Percentiles rank a stretch among this genome's conserved stretches.
Conservation (phyloP, 306 rosid species). For the Ammopiptanthus mongolicus region DNA sequence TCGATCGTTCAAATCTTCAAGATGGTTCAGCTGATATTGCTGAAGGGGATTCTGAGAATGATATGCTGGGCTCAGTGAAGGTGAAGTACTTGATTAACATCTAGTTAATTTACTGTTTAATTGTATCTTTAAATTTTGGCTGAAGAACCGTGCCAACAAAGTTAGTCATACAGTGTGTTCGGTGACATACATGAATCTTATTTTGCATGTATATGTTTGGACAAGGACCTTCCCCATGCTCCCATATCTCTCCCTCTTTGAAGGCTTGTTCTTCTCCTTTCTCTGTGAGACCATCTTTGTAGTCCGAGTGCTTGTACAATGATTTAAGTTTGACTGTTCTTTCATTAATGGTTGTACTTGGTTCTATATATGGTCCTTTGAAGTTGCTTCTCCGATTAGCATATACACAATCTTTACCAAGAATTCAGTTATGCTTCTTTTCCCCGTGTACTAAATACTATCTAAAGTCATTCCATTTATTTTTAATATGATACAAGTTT, state of each 20-base stretch:
- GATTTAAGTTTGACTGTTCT: neutral
- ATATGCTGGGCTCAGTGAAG: conserved; percentile 97
- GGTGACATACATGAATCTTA: neutral
- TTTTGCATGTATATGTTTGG: neutral
- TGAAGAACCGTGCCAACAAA: neutral
- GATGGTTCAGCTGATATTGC: conserved; percentile 66
- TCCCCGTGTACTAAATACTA: neutral
- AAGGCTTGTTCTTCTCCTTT: neutral
- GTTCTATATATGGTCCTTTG: neutral
- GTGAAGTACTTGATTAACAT: conserved; percentile 40
- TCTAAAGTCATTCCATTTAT: neutral
- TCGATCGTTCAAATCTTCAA: conserved; percentile 91
- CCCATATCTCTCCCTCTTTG: neutral
- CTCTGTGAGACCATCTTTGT: neutral
- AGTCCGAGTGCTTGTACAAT: neutral
- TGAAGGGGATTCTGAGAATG: conserved; percentile 89
- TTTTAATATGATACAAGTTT: neutral
- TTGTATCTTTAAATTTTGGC: neutral
- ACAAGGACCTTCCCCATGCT: neutral
- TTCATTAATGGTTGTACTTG: neutral
- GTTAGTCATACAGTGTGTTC: neutral
- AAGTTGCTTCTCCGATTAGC: neutral
- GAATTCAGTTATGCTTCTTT: neutral
- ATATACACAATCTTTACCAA: neutral
- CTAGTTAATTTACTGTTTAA: conserved; percentile 3